phyloP scores from a whole-genome alignment of 441 rosid species.

The Pelargonium citronellum region DNA sequence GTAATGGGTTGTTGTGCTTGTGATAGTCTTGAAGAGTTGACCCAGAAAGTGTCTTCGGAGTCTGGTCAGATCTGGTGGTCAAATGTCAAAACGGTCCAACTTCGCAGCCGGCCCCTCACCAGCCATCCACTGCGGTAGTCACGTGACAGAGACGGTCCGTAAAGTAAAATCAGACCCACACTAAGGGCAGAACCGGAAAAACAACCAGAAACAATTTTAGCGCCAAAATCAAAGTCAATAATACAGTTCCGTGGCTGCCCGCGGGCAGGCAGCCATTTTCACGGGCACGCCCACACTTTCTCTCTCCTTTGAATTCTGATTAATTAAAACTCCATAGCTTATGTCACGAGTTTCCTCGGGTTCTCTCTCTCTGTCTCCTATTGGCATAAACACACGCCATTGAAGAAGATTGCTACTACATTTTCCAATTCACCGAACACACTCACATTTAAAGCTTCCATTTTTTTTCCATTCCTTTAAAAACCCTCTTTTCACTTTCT shows the following conservation, averaged over 20 bases:
- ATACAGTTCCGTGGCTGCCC: slow-evolving; percentile 23
- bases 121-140: too few species aligned
- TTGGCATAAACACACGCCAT: slow-evolving; percentile 19
- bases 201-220: slow-evolving; percentile 16
- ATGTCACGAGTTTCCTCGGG: slow-evolving; percentile 76
- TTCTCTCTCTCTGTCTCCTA: slow-evolving; percentile 31
- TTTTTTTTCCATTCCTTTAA: slow-evolving; percentile 4
- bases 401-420: not conserved
- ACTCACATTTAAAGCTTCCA: not conserved
- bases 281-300: slow-evolving; percentile 19
- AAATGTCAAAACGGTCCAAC: too few species aligned
- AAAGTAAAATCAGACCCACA: too few species aligned
- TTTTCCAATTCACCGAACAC: not conserved
- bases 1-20: too few species aligned
- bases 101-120: too few species aligned
- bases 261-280: slow-evolving; percentile 40
- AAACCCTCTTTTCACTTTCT: not conserved
- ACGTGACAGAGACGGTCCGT: too few species aligned
- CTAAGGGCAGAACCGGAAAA: too few species aligned
- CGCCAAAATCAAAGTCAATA: slow-evolving; percentile 28
- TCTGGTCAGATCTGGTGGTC: too few species aligned
- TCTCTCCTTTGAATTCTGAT: slow-evolving; percentile 5
- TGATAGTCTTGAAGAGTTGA: too few species aligned
- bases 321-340: slow-evolving; percentile 8
- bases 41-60: too few species aligned